Evolutionary conservation across 2,329 filamentous ascomycete genomes (phyloP), one percentile per base, ranked within the genome.

Genomic region (Teratosphaeriaceae sp.): DNA sequence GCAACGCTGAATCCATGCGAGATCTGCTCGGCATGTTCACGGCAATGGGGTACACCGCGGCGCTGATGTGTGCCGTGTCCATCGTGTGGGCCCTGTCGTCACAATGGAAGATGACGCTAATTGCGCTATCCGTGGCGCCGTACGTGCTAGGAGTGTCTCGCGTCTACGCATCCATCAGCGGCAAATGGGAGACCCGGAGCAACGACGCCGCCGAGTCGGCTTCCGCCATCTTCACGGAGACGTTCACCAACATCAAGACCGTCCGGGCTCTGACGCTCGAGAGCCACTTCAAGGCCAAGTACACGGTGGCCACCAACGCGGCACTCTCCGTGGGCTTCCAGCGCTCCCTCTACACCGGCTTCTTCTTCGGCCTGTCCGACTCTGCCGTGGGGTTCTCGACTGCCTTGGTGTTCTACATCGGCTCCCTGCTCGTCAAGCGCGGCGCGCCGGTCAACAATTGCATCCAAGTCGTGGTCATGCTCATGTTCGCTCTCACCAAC

Each of bases 381-480:
- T 81, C 80, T 0, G 74, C 81, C 15, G 77, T 81, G 29, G 77
- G 80, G 46, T 87, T 87, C 55, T 73, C 87, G 12, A 82, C 80
- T 58, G 86, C 88, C 0, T 67, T 94, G 3, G 76, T 94, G 8
- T 92, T 95, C 60, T 95, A 84, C 66, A 94, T 90, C 58, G 87
- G 85, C 2, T 79, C 81, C 0, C 66, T 75, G 1, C 70, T 94
- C 9, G 73, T 85, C 5, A 70, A 73, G 0, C 62, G 65, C 33
- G 58, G 68, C 8, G 64, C 74, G 29, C 71, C 69, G 0, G 74
- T 83, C 0, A 70, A 74, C 1, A 67, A 74, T 1, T 75, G 92
- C 15, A 67, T 94, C 21, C 78, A 83, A 47, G 85, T 92, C 0
- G 81, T 92, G 54, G 84, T 88, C 24, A 73, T 95, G 41, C 73